Evolutionary conservation across 352 stramenopile species (phyloP), one percentile per base, ranked within the genome.

Genomic region (Phytophthora hibernalis): DNA sequence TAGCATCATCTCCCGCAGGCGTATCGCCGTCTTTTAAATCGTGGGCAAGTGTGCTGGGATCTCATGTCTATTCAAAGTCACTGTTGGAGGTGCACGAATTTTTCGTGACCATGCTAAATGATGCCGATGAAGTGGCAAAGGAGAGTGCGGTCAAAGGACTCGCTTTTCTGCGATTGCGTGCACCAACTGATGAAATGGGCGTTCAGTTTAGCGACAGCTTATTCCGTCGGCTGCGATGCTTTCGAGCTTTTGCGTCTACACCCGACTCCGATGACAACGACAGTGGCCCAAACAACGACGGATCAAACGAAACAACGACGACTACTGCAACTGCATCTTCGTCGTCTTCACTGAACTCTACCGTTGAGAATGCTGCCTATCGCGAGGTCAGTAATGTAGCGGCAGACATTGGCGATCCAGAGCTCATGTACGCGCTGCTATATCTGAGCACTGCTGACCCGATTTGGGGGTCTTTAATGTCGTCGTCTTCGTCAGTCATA

Each of bases 341-440:
- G 12, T 57, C 70, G 10, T 53, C 58, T 5, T 45, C 40, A 20
- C 61, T 68, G 28, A 54, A 35, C 10, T 61, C 53, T 37, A 81
- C 68, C 0, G 77, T 95, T 18, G 83, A 92, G 50, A 95, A 95
- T 56, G 83, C 81, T 21, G 86, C 85, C 2, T 95, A 95, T 58
- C 84, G 87, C 21, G 87, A 95, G 72, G 85, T 95, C 10, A 93
- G 87, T 71, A 92, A 92, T 49, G 75, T 95, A 22, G 85, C 85
- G 43, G 87, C 87, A 11, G 87, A 92, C 47, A 76, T 95, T 22
- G 87, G 87, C 8, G 83, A 95, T 42, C 82, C 87, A 1, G 80
- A 92, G 22, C 74, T 95, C 21, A 91, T 95, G 84, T 95, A 95
- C 60, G 79, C 80, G 18, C 64, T 95, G 21, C 51, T 95, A 26